Evolutionary conservation across 257 asterid genomes (phyloP).

Genomic region (Solanum chilense): DNA sequence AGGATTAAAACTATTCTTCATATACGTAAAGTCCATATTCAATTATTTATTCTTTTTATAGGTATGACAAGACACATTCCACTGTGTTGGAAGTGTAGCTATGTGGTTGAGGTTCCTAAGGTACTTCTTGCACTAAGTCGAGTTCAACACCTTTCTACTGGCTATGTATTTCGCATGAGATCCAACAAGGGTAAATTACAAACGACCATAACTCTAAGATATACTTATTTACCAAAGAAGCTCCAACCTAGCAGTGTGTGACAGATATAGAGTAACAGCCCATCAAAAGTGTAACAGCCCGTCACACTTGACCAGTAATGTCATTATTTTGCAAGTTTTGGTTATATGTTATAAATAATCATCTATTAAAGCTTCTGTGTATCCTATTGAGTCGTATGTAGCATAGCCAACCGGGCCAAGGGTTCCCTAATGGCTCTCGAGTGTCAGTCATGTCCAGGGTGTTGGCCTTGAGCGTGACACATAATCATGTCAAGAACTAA

Average conservation of each 20-base stretch:
- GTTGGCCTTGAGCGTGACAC: not conserved
- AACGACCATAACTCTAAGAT: not conserved
- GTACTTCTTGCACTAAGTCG: not conserved
- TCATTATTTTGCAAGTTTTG: not conserved
- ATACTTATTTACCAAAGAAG: not conserved
- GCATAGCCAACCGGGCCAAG: not conserved
- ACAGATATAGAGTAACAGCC: not conserved
- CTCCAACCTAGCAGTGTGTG: not conserved
- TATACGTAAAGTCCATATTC: not conserved
- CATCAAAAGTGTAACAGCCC: not conserved
- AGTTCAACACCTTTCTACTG: not conserved
- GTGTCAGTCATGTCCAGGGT: not conserved
- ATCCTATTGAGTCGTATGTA: not conserved
- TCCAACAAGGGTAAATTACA: not conserved
- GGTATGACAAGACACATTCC: not conserved
- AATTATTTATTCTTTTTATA: too few species aligned
- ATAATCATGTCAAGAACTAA: not conserved
- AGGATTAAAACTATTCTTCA: not conserved
- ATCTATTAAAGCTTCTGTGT: not conserved
- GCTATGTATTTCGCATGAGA: not conserved
- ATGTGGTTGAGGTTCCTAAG: not conserved
- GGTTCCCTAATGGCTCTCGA: not conserved
- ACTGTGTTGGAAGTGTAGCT: not conserved
- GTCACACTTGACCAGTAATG: too few species aligned
- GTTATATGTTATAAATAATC: too few species aligned